Evolutionary conservation across 2,329 filamentous ascomycete genomes (phyloP).

Genomic region (Penicillium sp.): DNA sequence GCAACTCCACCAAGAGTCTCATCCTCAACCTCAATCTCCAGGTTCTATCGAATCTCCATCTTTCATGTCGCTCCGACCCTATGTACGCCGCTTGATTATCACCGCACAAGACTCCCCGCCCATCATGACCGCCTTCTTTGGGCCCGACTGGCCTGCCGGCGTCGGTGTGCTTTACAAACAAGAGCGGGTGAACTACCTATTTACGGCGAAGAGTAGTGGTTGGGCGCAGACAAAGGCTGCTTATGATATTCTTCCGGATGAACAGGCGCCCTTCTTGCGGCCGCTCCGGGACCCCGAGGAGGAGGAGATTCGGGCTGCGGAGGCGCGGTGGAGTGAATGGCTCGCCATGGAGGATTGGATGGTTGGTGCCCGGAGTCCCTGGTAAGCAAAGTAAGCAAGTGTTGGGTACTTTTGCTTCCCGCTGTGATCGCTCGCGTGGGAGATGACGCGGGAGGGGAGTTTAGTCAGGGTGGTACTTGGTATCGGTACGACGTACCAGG

Average conservation of each 20-base stretch:
- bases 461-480: neutral
- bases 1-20: slow-evolving; percentile 7
- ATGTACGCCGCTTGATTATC: slow-evolving; percentile 87
- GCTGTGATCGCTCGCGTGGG: neutral
- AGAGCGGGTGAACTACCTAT: slow-evolving; percentile 90
- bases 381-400: slow-evolving; percentile 21
- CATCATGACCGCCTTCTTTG: slow-evolving; percentile 89
- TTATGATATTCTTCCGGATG: slow-evolving; percentile 83
- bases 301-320: slow-evolving; percentile 78
- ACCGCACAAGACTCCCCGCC: slow-evolving; percentile 86
- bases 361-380: slow-evolving; percentile 70
- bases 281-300: slow-evolving; percentile 75
- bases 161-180: slow-evolving; percentile 81
- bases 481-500: neutral
- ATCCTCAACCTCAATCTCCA: slow-evolving; percentile 23
- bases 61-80: slow-evolving; percentile 74
- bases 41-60: slow-evolving; percentile 22
- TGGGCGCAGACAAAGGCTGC: slow-evolving; percentile 87
- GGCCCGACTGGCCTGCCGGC: slow-evolving; percentile 79
- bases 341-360: slow-evolving; percentile 98
- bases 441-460: neutral
- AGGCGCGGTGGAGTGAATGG: slow-evolving; percentile 91
- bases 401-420: neutral
- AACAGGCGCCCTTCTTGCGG: slow-evolving; percentile 82
- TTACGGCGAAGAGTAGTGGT: slow-evolving; percentile 86